Conservation (phyloP, 148 eudicot species). For the Polygonum aviculare region DNA sequence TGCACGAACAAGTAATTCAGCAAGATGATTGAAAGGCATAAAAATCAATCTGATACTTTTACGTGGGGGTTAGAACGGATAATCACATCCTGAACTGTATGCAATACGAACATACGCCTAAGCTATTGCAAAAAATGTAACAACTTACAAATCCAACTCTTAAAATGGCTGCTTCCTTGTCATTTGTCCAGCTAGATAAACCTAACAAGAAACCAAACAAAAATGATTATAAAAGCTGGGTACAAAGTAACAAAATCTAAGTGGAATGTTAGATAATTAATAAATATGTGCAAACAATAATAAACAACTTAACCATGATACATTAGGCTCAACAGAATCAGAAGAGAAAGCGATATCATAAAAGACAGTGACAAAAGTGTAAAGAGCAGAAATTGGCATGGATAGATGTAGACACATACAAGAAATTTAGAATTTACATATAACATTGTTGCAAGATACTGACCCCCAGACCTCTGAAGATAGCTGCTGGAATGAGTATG, state of each 20-base stretch:
- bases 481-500: constrained; percentile 13
- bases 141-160: constrained; percentile 73
- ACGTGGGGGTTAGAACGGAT: not conserved
- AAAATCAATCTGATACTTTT: not conserved
- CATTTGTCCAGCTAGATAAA: constrained; percentile 46
- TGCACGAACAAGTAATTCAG: not conserved
- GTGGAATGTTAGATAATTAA: not conserved
- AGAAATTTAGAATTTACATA: not conserved
- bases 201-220: constrained; percentile 25
- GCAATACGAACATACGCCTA: not conserved
- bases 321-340: not conserved
- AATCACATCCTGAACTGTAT: not conserved
- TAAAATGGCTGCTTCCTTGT: constrained; percentile 60
- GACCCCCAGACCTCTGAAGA: constrained; percentile 34
- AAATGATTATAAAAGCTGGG: not conserved
- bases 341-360: not conserved
- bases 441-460: not conserved
- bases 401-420: not conserved
- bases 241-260: not conserved
- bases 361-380: not conserved
- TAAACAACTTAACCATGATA: not conserved
- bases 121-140: constrained; percentile 1
- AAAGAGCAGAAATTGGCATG: not conserved
- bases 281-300: not conserved
- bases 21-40: not conserved